Conservation (phyloP, 1,284 basidiomycete genomes). For the Pyrrhoderma lamaoense region DNA sequence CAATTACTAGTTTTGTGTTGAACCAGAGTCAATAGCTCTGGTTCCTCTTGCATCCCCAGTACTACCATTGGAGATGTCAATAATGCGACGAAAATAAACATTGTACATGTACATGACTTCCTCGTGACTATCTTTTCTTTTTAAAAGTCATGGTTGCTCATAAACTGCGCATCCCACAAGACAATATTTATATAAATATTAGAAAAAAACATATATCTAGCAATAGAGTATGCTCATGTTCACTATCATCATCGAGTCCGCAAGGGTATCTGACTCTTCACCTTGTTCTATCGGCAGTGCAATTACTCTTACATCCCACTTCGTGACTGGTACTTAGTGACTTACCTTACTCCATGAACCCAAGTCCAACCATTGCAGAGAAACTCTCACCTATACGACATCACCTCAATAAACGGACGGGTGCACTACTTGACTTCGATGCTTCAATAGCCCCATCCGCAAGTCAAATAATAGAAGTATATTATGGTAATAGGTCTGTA, state of each 20-base stretch:
- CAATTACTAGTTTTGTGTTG: too few species aligned
- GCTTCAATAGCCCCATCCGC: neutral
- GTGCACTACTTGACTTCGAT: conserved; percentile 53
- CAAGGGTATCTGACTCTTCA: conserved; percentile 40
- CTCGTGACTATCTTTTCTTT: too few species aligned
- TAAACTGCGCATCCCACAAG: too few species aligned
- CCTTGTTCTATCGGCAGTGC: conserved; percentile 56
- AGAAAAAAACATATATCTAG: too few species aligned
- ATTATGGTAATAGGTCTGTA: neutral
- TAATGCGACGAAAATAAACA: too few species aligned
- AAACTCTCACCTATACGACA: conserved; percentile 51
- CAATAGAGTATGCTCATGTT: too few species aligned
- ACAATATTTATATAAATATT: too few species aligned
- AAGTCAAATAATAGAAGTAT: neutral
- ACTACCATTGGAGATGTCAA: too few species aligned
- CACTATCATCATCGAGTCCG: conserved; percentile 41
- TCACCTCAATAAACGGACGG: conserved; percentile 48
- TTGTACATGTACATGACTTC: too few species aligned
- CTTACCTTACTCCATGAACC: conserved; percentile 51
- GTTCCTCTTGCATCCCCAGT: too few species aligned
- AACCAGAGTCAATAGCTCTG: too few species aligned
- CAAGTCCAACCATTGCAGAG: conserved; percentile 33
- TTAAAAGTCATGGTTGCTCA: too few species aligned
- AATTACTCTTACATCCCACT: conserved; percentile 48
- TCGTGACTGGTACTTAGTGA: conserved; percentile 59